Percentiles rank a stretch among this genome's conserved stretches.
phyloP scores from a whole-genome alignment of 768 basidiomycete genomes.

The Phlegmacium glaucopus region DNA sequence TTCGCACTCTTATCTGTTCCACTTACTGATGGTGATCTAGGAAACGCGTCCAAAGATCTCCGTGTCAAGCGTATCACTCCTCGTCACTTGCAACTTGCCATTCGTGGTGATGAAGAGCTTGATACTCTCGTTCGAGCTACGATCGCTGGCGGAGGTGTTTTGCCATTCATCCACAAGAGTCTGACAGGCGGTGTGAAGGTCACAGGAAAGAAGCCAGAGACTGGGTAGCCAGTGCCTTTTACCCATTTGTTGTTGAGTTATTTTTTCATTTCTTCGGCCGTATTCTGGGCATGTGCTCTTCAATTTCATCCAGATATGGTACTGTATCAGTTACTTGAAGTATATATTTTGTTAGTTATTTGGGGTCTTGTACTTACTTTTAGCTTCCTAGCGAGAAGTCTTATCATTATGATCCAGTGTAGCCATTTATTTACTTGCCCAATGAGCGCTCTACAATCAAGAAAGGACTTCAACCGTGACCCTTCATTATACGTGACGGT shows the following conservation, averaged over 20 bases:
- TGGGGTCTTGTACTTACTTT: conserved; percentile 11
- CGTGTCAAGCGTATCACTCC: conserved; percentile 96
- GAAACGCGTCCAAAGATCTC: conserved; percentile 97
- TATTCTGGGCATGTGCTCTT: conserved; percentile 1
- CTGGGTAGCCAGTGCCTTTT: conserved; percentile 8
- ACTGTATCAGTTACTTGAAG: conserved; percentile 15
- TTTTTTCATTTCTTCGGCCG: neutral
- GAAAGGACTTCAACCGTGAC: no score
- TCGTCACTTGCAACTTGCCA: conserved; percentile 92
- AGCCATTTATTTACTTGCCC: conserved; percentile 8
- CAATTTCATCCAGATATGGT: conserved; percentile 5
- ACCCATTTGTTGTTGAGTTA: neutral
- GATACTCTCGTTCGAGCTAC: conserved; percentile 92
- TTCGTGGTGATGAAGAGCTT: conserved; percentile 97
- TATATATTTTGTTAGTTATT: conserved; percentile 10
- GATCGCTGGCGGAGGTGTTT: conserved; percentile 85
- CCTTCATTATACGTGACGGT: conserved; percentile 3
- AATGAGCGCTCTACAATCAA: no score
- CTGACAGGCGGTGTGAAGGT: conserved; percentile 55
- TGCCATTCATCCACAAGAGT: conserved; percentile 88
- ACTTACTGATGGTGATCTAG: conserved; percentile 33
- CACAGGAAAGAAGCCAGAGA: conserved; percentile 42
- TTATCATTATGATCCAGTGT: conserved; percentile 14
- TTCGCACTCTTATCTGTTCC: neutral
- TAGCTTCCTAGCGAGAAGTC: conserved; percentile 2